phyloP scores from a whole-genome alignment of 129 eudicot genomes.

The Lactuca saligna region DNA sequence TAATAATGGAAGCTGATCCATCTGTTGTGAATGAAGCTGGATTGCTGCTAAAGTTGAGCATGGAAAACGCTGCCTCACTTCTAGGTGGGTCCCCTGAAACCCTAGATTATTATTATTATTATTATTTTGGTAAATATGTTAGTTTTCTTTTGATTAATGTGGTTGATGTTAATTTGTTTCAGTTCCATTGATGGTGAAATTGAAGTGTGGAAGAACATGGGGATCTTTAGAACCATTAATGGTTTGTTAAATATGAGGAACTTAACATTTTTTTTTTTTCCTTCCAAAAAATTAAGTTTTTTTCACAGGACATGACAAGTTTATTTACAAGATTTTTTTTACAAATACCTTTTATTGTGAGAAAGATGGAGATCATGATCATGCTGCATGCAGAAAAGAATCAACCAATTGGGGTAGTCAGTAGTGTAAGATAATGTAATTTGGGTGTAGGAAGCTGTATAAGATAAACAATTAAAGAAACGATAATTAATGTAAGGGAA shows the following conservation, averaged over 20 bases:
- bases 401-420: too few relatives aligned
- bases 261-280: background rate
- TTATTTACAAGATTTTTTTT: background rate
- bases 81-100: conserved; percentile 52
- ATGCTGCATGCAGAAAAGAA: too few relatives aligned
- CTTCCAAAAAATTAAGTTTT: background rate
- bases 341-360: background rate
- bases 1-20: conserved; percentile 86
- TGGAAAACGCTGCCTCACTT: conserved; percentile 85
- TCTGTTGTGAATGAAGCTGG: conserved; percentile 76
- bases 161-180: conserved; percentile 27
- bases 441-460: background rate
- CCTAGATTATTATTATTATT: background rate
- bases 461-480: background rate
- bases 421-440: too few relatives aligned
- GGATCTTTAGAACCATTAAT: conserved; percentile 77
- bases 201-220: conserved; percentile 91
- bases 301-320: background rate
- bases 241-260: conserved; percentile 23
- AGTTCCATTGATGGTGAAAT: conserved; percentile 87
- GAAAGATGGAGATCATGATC: background rate
- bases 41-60: conserved; percentile 57
- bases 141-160: background rate
- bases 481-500: background rate
- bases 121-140: background rate